phyloP scores from a whole-genome alignment of 805 yeast genomes.

The Martiniozyma abietophila region DNA sequence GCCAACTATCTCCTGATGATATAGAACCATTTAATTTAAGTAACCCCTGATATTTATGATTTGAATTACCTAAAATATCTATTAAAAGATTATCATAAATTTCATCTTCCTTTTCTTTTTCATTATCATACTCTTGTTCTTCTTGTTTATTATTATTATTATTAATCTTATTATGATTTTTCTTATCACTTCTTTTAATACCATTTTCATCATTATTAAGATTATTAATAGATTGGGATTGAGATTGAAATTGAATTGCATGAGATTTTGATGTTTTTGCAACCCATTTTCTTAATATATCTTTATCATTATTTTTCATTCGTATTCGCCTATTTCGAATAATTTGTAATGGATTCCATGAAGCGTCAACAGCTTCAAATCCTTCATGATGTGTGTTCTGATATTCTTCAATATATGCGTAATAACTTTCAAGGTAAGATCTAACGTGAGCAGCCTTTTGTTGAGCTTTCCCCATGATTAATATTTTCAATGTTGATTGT shows the following conservation, averaged over 20 bases:
- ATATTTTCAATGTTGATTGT: background rate
- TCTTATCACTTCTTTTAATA: background rate
- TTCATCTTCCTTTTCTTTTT: background rate
- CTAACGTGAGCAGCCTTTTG: conserved; percentile 8
- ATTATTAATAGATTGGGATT: too few species aligned
- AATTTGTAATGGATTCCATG: conserved; percentile 77
- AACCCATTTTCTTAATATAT: too few species aligned
- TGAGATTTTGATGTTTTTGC: too few species aligned
- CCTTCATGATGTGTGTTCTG: conserved; percentile 22
- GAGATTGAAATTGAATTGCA: too few species aligned
- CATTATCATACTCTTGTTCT: background rate
- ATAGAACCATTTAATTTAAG: too few species aligned
- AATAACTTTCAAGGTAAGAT: conserved; percentile 37
- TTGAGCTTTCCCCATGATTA: background rate
- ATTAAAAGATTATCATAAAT: background rate
- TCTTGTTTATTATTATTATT: background rate
- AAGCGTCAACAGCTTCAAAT: conserved; percentile 51
- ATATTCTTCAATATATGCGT: conserved; percentile 36
- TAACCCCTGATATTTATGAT: too few species aligned
- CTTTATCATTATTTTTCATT: conserved; percentile 5
- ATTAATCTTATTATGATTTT: background rate
- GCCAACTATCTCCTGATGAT: conserved; percentile 8
- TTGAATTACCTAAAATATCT: background rate
- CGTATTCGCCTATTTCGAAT: conserved; percentile 61
- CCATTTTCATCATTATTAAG: conserved; percentile 31